A percentile compares a stretch with the other conserved stretches of the same genome.
Conservation (phyloP, 2,329 filamentous ascomycete genomes). For the Xylaria sp. region DNA sequence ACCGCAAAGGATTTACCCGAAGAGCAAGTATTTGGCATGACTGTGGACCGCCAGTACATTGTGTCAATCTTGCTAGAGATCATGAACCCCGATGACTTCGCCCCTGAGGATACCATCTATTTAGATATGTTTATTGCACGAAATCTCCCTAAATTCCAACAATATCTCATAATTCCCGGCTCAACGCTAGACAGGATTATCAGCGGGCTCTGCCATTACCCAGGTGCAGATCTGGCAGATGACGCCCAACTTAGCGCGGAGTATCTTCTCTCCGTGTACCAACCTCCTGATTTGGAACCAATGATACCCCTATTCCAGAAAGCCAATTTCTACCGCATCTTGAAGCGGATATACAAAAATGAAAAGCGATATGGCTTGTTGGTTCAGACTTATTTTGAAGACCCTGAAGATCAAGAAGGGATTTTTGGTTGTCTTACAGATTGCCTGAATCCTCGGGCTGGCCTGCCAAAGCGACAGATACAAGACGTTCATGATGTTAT, state of each 20-base stretch:
- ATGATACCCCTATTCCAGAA: conserved; percentile 79
- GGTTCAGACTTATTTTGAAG: conserved; percentile 82
- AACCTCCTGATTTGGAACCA: conserved; percentile 78
- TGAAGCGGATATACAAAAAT: conserved; percentile 84
- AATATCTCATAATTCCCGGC: conserved; percentile 90
- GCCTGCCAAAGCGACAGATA: conserved; percentile 71
- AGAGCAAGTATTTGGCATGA: conserved; percentile 70
- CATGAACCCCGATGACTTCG: conserved; percentile 80
- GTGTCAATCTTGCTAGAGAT: conserved; percentile 89
- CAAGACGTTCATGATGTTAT: conserved; percentile 73
- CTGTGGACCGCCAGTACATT: conserved; percentile 89
- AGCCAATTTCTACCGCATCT: conserved; percentile 85
- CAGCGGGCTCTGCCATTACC: conserved; percentile 82
- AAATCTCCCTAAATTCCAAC: conserved; percentile 94
- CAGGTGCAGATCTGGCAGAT: conserved; percentile 78
- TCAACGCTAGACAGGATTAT: conserved; percentile 83
- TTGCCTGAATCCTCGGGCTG: conserved; percentile 69
- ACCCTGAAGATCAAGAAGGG: conserved; percentile 73
- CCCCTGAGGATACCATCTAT: conserved; percentile 83
- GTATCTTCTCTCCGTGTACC: conserved; percentile 91
- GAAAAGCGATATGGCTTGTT: conserved; percentile 82
- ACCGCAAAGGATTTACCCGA: conserved; percentile 60
- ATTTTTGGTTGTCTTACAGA: conserved; percentile 82
- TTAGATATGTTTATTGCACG: conserved; percentile 98
- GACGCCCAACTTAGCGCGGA: conserved; percentile 97